Percentiles rank a stretch among this genome's conserved stretches.
These are phyloP conservation scores for Karstenula rhodostoma DNA, from an alignment of 2,329 filamentous ascomycete genomes.

Conservation along the genomic window DNA sequence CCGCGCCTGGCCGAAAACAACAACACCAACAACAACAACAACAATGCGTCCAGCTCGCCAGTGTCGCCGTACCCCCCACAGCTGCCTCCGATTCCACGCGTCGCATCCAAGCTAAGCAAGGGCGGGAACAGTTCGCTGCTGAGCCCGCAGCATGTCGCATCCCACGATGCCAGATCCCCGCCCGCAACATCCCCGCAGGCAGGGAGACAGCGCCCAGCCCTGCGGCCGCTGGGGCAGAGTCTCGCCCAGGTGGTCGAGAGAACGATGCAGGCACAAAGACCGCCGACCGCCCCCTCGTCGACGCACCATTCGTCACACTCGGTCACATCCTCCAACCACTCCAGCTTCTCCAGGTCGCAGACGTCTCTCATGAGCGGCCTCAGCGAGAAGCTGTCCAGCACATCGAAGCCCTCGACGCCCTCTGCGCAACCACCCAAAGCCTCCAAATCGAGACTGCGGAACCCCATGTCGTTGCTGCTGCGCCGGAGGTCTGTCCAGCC, in stretches of 20 bases:
- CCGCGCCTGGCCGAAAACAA: slow-evolving; percentile 43
- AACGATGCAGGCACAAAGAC: slow-evolving; percentile 24
- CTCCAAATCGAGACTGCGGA: slow-evolving; percentile 62
- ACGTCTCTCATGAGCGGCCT: slow-evolving; percentile 43
- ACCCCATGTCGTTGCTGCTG: slow-evolving; percentile 68
- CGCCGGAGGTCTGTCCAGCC: slow-evolving; percentile 64
- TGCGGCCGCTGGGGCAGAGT: slow-evolving; percentile 38
- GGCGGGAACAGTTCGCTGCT: slow-evolving; percentile 23
- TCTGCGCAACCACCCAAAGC: slow-evolving; percentile 37
- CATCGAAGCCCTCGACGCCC: slow-evolving; percentile 31
- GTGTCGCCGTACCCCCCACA: slow-evolving; percentile 49
- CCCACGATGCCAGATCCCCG: slow-evolving; percentile 30
- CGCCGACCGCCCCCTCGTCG: slow-evolving; percentile 25
- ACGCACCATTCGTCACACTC: slow-evolving; percentile 34
- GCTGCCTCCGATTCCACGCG: slow-evolving; percentile 50
- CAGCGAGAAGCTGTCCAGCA: slow-evolving; percentile 40
- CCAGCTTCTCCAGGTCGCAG: slow-evolving; percentile 42
- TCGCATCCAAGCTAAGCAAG: slow-evolving; percentile 45
- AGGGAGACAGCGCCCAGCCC: slow-evolving; percentile 40
- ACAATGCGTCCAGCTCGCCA: slow-evolving; percentile 43
- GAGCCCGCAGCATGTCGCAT: slow-evolving; percentile 12
- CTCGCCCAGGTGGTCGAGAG: slow-evolving; percentile 33
- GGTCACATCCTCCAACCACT: slow-evolving; percentile 35
- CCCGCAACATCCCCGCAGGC: slow-evolving; percentile 28
- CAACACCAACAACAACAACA: slow-evolving; percentile 38